These are phyloP conservation scores for Alternaria arbusti DNA, from an alignment of 2,329 filamentous ascomycete genomes.

Conservation along the genomic window DNA sequence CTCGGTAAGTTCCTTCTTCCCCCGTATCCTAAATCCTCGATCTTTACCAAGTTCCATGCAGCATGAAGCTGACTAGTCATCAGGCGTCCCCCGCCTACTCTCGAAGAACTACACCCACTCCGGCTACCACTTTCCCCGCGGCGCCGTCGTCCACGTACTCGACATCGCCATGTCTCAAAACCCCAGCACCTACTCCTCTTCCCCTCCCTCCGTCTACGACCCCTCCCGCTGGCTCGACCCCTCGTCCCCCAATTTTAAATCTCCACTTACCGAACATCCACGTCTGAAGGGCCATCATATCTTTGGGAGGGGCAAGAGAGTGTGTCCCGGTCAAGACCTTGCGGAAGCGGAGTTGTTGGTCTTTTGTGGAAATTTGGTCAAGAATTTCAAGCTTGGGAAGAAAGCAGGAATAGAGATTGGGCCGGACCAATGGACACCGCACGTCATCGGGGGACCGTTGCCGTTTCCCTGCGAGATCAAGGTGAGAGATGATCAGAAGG, in stretches of 20 bases:
- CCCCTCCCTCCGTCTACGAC: background rate
- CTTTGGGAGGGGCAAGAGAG: background rate
- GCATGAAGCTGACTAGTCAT: background rate
- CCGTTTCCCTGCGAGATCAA: background rate
- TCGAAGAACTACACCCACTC: background rate
- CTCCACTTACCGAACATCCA: background rate
- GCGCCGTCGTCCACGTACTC: background rate
- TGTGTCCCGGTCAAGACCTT: background rate
- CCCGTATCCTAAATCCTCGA: fast-evolving
- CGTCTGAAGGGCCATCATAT: background rate
- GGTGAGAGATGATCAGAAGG: background rate
- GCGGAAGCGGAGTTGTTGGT: background rate
- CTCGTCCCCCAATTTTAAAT: background rate
- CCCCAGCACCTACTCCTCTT: background rate
- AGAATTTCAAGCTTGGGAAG: background rate
- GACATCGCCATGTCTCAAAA: background rate
- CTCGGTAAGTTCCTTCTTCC: background rate
- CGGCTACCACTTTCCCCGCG: background rate
- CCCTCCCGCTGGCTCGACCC: background rate
- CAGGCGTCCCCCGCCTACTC: background rate
- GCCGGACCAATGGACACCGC: background rate
- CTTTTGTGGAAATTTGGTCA: background rate
- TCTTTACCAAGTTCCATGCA: background rate
- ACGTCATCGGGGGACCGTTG: background rate
- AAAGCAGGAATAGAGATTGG: background rate